Conservation (phyloP, 208 protist genomes). For the Balamuthia mandrillaris region DNA sequence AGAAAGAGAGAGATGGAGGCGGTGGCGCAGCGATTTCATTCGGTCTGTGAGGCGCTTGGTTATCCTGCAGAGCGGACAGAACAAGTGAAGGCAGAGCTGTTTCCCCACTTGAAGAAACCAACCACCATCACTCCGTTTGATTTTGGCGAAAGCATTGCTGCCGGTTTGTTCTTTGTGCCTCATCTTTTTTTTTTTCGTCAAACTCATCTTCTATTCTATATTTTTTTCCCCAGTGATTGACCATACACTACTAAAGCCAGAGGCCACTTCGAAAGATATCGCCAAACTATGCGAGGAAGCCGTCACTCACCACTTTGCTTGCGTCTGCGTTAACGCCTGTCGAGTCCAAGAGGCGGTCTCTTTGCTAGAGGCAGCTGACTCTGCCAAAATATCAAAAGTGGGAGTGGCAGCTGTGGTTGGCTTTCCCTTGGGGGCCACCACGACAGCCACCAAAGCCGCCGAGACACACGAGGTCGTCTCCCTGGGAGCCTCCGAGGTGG, state of each 20-base stretch:
- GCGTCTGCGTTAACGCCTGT: slow-evolving; percentile 88
- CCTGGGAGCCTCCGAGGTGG: slow-evolving; percentile 84
- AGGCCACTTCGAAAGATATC: slow-evolving; percentile 69
- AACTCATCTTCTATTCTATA: too few relatives aligned
- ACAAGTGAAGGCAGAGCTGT: too few relatives aligned
- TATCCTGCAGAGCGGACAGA: too few relatives aligned
- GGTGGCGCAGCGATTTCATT: too few relatives aligned
- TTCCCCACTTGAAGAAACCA: too few relatives aligned
- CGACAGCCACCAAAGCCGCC: slow-evolving; percentile 74
- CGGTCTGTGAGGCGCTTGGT: too few relatives aligned
- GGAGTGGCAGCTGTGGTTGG: slow-evolving; percentile 75
- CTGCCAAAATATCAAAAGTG: neutral
- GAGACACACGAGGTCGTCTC: slow-evolving; percentile 75
- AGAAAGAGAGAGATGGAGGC: too few relatives aligned
- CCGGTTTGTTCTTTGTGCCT: too few relatives aligned
- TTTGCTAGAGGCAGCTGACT: neutral
- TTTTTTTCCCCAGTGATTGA: slow-evolving; percentile 89
- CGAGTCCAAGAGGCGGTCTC: slow-evolving; percentile 23
- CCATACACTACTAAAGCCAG: slow-evolving; percentile 86
- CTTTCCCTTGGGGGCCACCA: slow-evolving; percentile 87
- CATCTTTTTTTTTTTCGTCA: too few relatives aligned
- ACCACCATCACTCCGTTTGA: too few relatives aligned
- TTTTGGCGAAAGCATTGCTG: too few relatives aligned
- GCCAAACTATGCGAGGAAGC: slow-evolving; percentile 84
- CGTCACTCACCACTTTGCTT: slow-evolving; percentile 74